Percentiles rank a stretch among this genome's conserved stretches.
Evolutionary conservation across 1,139 yeast genomes (phyloP).

Genomic region (Magnusiomyces suaveolens): DNA sequence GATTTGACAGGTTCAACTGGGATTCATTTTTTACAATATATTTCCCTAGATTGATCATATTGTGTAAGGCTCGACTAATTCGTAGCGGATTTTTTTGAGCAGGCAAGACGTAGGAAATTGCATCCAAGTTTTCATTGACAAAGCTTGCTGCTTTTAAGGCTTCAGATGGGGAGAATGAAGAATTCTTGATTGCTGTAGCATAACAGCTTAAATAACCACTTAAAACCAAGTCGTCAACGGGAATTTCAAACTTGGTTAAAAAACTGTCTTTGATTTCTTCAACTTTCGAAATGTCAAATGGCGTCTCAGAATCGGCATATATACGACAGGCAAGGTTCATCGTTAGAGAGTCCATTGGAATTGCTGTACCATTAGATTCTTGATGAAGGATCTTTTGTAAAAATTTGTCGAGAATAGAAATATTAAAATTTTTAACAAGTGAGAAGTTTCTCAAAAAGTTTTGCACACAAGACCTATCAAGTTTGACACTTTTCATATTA

Average conservation of each 20-base stretch:
- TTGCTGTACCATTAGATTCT: not conserved
- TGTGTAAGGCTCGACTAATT: constrained; percentile 3
- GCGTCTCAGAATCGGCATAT: not conserved
- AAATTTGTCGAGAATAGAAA: not conserved
- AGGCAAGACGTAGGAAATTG: constrained; percentile 7
- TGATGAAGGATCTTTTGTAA: not conserved
- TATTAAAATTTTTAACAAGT: not conserved
- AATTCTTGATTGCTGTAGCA: not conserved
- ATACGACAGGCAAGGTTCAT: constrained; percentile 8
- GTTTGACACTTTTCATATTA: constrained; percentile 1
- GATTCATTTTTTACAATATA: constrained; percentile 5
- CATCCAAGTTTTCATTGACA: constrained; percentile 6
- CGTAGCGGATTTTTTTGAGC: constrained; percentile 7
- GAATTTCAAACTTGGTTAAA: constrained; percentile 7
- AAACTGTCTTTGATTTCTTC: constrained; percentile 7
- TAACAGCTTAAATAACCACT: constrained; percentile 10
- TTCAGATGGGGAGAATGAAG: not conserved
- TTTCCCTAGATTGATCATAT: constrained; percentile 6
- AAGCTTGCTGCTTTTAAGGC: constrained; percentile 5
- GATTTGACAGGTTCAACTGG: not conserved
- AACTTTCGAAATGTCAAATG: constrained; percentile 5
- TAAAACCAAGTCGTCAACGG: constrained; percentile 7
- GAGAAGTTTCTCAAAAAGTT: constrained; percentile 9
- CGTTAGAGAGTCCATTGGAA: constrained; percentile 4
- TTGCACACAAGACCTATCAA: constrained; percentile 11